Base-by-base conservation (phyloP, 1,284 basidiomycete species). In the Wolfiporia cocos region DNA sequence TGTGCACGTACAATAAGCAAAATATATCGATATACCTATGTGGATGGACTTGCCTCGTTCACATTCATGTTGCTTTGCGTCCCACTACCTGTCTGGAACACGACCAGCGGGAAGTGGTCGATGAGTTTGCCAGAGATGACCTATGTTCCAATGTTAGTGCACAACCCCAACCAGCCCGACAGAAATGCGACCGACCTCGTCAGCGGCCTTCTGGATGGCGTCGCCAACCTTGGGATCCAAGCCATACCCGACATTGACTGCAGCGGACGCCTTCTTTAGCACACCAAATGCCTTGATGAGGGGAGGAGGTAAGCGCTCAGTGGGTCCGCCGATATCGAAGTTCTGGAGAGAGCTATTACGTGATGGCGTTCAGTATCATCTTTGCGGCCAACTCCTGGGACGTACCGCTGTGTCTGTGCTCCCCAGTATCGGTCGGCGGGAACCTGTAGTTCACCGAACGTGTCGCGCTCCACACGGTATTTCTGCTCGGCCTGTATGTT, bases 1-100 rank as follows among this genome's bases (percentile, higher is more conserved):
- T 91, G 40, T 11, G 7, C 15, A 12, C 39, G 23, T 4, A 10
- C 3, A 10, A 10, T 29, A n/a, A 26, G 9, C 24, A n/a, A 19
- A 3, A n/a, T 5, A 22, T 4, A 12, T 10, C 12, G 17, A n/a
- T 10, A 20, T 18, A 14, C 11, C 9, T 5, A 11, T 30, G 12
- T 9, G 18, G 12, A 19, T 34, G 3, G 9, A 50, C 50, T 34
- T 45, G 83, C 88, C 79, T 99, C 96, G 66, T 99, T 99, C 49
- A 82, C 90, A 68, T 99, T 99, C 96, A 99, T 99, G 75, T 99
- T 99, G 64, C 91, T 95, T 69, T 99, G 96, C 3, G 96, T 99
- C 39, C 96, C 96, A 45, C 92, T 96, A 45, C 96, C 96, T 36
- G 96, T 99, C 70, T 99, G 96, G 80, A 97, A 99, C 37, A 99